A percentile compares a stretch with the other conserved stretches of the same genome.
phyloP scores from a whole-genome alignment of 2,329 filamentous ascomycete species.

The Metarhizium robertsii region DNA sequence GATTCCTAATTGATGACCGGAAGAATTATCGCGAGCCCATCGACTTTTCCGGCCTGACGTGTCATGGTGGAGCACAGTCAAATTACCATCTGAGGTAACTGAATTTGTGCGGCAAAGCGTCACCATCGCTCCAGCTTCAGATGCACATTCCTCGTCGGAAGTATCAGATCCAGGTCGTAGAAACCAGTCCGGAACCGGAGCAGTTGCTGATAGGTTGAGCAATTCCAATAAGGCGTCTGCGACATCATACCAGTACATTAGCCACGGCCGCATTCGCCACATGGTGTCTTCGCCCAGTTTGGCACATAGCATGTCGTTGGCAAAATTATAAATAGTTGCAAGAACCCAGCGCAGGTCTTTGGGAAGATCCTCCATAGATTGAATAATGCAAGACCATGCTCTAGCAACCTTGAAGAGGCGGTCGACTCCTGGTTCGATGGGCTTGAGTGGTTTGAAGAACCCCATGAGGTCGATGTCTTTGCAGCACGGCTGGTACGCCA shows the following conservation, averaged over 20 bases:
- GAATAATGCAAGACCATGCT: constrained; percentile 21
- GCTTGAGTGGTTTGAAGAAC: constrained; percentile 13
- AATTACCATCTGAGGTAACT: constrained; percentile 1
- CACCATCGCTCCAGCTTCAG: not conserved
- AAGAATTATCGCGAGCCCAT: not conserved
- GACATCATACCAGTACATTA: constrained; percentile 19
- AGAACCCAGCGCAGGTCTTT: constrained; percentile 23
- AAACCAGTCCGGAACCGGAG: constrained; percentile 19
- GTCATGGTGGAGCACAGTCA: constrained; percentile 1
- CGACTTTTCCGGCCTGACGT: not conserved
- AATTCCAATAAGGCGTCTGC: constrained; percentile 15
- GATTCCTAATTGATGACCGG: not conserved
- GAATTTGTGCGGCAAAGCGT: not conserved
- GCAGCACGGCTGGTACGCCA: constrained; percentile 22
- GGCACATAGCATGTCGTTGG: constrained; percentile 16
- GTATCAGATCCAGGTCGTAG: constrained; percentile 6
- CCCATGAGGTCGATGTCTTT: constrained; percentile 9
- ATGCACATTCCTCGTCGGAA: not conserved
- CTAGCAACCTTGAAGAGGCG: constrained; percentile 18
- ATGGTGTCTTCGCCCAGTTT: constrained; percentile 8
- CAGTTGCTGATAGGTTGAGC: constrained; percentile 6
- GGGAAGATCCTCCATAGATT: constrained; percentile 14
- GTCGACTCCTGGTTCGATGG: constrained; percentile 15
- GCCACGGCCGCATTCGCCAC: constrained; percentile 19
- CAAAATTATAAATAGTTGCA: constrained; percentile 21